phyloP scores from a whole-genome alignment of 768 basidiomycete species.

The Psilocybe tampanensis region DNA sequence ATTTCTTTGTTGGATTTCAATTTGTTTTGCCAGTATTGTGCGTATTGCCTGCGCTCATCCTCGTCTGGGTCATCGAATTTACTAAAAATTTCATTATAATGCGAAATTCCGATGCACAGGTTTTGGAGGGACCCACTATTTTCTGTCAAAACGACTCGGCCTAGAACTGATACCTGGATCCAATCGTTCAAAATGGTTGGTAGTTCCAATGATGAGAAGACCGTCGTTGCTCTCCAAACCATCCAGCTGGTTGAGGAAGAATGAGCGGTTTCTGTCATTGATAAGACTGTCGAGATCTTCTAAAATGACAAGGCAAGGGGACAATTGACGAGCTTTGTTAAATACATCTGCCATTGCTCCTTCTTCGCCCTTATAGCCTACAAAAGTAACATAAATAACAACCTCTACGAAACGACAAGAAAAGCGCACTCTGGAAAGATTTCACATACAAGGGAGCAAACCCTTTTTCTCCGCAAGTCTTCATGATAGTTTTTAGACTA shows the following conservation, averaged over 20 bases:
- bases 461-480: conserved; percentile 60
- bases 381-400: background rate
- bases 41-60: conserved; percentile 68
- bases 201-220: conserved; percentile 74
- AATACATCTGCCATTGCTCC: conserved; percentile 70
- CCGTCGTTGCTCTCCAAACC: conserved; percentile 83
- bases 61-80: conserved; percentile 71
- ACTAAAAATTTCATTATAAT: conserved; percentile 34
- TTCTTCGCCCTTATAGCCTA: conserved; percentile 66
- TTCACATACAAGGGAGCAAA: conserved; percentile 81
- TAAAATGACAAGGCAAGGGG: conserved; percentile 68
- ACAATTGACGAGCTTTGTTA: conserved; percentile 64
- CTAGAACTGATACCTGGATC: conserved; percentile 77
- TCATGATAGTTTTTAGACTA: conserved; percentile 83
- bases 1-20: conserved; percentile 63
- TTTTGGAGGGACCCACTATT: conserved; percentile 58
- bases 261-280: conserved; percentile 76
- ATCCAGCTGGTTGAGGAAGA: conserved; percentile 88
- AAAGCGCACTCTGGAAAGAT: conserved; percentile 64
- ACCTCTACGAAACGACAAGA: background rate
- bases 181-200: conserved; percentile 82
- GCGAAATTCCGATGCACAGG: background rate
- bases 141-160: conserved; percentile 85
- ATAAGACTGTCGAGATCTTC: conserved; percentile 76
- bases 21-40: conserved; percentile 81